Evolutionary conservation across 1,139 yeast species (phyloP).

Genomic region (Starmera stellimalicola): DNA sequence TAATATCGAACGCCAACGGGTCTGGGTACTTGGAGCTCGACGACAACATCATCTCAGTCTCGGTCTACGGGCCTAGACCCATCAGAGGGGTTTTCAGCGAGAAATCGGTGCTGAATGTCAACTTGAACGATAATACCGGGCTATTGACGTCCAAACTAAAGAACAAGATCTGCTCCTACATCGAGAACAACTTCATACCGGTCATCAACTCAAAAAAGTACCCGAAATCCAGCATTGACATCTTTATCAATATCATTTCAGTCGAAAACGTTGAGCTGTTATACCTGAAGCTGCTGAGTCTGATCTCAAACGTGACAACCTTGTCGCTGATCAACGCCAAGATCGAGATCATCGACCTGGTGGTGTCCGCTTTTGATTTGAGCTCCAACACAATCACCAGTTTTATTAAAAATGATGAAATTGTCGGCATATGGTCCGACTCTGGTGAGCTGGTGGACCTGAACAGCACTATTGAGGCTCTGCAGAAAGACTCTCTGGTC

Average conservation of each 20-base stretch:
- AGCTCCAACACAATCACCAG: constrained; percentile 23
- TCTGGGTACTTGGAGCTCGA: constrained; percentile 66
- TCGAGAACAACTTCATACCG: constrained; percentile 24
- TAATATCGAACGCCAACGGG: constrained; percentile 70
- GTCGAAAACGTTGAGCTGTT: constrained; percentile 26
- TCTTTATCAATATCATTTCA: constrained; percentile 62
- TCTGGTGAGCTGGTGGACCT: constrained; percentile 16
- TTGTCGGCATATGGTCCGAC: constrained; percentile 27
- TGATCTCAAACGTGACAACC: constrained; percentile 22
- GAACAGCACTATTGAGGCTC: constrained; percentile 12
- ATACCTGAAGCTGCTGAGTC: constrained; percentile 13
- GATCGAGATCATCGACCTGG: constrained; percentile 68
- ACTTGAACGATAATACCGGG: constrained; percentile 37
- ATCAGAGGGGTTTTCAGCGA: constrained; percentile 67
- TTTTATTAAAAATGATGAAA: constrained; percentile 24
- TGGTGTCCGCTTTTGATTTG: constrained; percentile 55
- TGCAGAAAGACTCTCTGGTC: constrained; percentile 6
- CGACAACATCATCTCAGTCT: constrained; percentile 48
- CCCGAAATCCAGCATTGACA: constrained; percentile 83
- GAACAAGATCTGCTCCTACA: constrained; percentile 24
- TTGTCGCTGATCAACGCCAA: constrained; percentile 80
- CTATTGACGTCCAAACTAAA: constrained; percentile 20
- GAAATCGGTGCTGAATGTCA: constrained; percentile 60
- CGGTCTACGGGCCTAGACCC: constrained; percentile 88
- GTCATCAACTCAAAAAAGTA: constrained; percentile 58